Conservation (phyloP, 495 filamentous ascomycete species). For the Friedmanniomyces simplex region DNA sequence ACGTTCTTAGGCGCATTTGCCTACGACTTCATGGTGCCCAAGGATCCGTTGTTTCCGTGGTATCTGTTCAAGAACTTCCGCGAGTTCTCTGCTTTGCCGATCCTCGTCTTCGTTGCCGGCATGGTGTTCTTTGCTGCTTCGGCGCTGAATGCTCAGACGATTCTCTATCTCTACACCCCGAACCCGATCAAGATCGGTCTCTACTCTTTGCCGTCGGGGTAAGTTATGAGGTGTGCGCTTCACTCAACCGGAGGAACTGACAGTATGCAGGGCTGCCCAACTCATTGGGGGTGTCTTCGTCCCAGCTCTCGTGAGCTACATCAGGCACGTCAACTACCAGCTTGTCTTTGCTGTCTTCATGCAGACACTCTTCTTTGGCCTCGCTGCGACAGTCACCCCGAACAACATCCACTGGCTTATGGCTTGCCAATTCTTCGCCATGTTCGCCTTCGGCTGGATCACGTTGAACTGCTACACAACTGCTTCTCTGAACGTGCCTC, state of each 20-base stretch:
- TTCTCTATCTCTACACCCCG: conserved; percentile 16
- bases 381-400: conserved; percentile 26
- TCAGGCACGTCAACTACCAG: conserved; percentile 29
- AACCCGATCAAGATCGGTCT: conserved; percentile 23
- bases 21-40: conserved; percentile 8
- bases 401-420: conserved; percentile 26
- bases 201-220: conserved; percentile 17
- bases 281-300: conserved; percentile 28
- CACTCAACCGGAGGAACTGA: no score
- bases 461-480: conserved; percentile 28
- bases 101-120: conserved; percentile 14
- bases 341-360: conserved; percentile 28
- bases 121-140: conserved; percentile 17
- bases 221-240: no score
- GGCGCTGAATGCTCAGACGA: conserved; percentile 16
- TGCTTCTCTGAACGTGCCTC: conserved; percentile 28
- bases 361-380: conserved; percentile 31
- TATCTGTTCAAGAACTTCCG: conserved; percentile 17
- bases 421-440: conserved; percentile 30
- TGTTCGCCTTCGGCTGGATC: conserved; percentile 29
- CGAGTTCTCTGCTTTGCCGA: conserved; percentile 11
- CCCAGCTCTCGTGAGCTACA: conserved; percentile 27
- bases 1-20: conserved; percentile 8
- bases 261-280: conserved; percentile 22
- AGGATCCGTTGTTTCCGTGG: conserved; percentile 15